phyloP scores from a whole-genome alignment of 164 flowering plant genomes.

The Kingdonia uniflora region DNA sequence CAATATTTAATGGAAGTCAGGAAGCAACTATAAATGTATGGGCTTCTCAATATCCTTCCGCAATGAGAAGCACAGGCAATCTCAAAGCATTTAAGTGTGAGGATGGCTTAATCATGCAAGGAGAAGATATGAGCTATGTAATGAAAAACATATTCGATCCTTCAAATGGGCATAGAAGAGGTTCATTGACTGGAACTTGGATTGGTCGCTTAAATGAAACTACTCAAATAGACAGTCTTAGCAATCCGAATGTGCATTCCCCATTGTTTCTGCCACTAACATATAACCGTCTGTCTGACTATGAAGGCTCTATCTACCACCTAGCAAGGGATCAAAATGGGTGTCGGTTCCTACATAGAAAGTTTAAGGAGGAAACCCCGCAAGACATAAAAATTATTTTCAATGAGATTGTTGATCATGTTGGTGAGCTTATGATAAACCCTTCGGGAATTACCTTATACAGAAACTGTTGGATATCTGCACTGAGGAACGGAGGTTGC shows the following conservation, averaged over 20 bases:
- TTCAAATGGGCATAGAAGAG: constrained; percentile 10
- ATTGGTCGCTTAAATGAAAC: not conserved
- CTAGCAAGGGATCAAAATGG: constrained; percentile 81
- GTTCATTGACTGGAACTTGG: not conserved
- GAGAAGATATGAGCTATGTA: constrained; percentile 20
- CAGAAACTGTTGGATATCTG: constrained; percentile 80
- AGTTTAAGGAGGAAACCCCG: constrained; percentile 47
- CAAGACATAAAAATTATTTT: constrained; percentile 48
- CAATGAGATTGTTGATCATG: constrained; percentile 43
- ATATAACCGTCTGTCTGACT: constrained; percentile 27
- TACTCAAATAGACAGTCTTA: constrained; percentile 10
- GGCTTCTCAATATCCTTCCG: constrained; percentile 9
- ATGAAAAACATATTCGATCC: constrained; percentile 12
- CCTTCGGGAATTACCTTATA: constrained; percentile 86
- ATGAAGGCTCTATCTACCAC: constrained; percentile 34
- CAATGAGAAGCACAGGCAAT: constrained; percentile 5
- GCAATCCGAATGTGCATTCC: not conserved
- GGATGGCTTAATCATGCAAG: constrained; percentile 39
- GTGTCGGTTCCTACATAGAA: constrained; percentile 57
- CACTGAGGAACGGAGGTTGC: constrained; percentile 57
- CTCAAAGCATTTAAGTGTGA: constrained; percentile 27
- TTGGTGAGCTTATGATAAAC: constrained; percentile 73
- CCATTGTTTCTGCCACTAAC: constrained; percentile 19
- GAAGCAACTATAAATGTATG: constrained; percentile 9
- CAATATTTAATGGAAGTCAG: constrained; percentile 13